These are phyloP conservation scores for Aspergillus sp. DNA, from an alignment of 2,329 filamentous ascomycete species.

Conservation along the genomic window DNA sequence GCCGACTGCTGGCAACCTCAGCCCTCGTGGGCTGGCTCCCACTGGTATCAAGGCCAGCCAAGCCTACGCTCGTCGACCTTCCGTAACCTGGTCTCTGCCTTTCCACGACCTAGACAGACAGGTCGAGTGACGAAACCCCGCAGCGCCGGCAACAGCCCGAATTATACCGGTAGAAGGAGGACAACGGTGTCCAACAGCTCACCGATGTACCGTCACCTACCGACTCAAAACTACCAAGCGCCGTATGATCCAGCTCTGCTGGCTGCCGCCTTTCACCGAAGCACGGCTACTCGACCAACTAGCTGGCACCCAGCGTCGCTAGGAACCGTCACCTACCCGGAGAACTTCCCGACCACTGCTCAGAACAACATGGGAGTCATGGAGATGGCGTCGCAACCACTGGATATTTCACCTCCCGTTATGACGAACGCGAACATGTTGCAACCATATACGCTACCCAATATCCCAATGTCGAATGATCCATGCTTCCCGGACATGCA, in stretches of 20 bases:
- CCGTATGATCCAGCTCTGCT: conserved; percentile 47
- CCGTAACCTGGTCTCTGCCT: conserved; percentile 48
- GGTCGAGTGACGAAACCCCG: conserved; percentile 61
- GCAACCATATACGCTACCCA: conserved; percentile 21
- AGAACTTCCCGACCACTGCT: conserved; percentile 17
- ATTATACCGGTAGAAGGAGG: conserved; percentile 48
- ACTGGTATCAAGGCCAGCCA: conserved; percentile 26
- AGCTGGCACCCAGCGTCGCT: conserved; percentile 72
- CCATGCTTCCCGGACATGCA: conserved; percentile 24
- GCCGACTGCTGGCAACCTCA: conserved; percentile 30
- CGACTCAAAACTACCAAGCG: conserved; percentile 34
- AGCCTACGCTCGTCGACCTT: conserved; percentile 24
- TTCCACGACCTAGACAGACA: conserved; percentile 50
- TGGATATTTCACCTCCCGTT: conserved; percentile 17
- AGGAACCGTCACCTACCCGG: conserved; percentile 31
- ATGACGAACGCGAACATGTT: conserved; percentile 22
- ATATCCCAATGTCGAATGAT: conserved; percentile 20
- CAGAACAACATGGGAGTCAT: conserved; percentile 21
- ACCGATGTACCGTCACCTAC: conserved; percentile 41
- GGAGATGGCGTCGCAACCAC: conserved; percentile 17
- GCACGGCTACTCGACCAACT: conserved; percentile 57
- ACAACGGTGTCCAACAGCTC: conserved; percentile 53
- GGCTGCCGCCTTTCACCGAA: conserved; percentile 34
- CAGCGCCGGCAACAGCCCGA: conserved; percentile 69
- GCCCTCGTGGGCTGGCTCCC: conserved; percentile 25